Base-by-base conservation (phyloP, 2,329 filamentous ascomycete species). In the Ascochyta clinopodiicola region DNA sequence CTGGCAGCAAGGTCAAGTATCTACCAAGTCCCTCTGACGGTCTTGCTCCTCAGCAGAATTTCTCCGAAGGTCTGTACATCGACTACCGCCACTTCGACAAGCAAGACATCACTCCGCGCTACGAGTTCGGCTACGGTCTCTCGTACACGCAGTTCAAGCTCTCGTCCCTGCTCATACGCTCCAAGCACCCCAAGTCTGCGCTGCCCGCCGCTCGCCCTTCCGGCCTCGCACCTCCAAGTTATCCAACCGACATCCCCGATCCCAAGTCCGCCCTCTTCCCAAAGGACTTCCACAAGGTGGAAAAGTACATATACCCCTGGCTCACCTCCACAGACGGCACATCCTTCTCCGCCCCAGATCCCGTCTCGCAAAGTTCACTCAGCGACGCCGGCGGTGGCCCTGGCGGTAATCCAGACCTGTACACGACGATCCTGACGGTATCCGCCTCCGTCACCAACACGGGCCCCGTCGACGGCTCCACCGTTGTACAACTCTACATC, bases 31-130 rank as follows among this genome's bases (percentile, higher is more conserved):
- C 69, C 8, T 59, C 61, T 1, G 71, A 74, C 27, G 85, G 82
- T 15, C 78, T 90, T 3, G 80, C 88, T 1, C 91, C 92, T 0
- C 91, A 96, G 69, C 91, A 96, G 64, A 87, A 91, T 61, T 96
- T 95, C 71, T 83, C 82, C 1, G 91, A 96, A 70, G 91, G 91
- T 0, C 77, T 96, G 0, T 93, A 93, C 70, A 87, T 96, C 63
- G 94, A 97, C 78, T 96, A 97, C 77, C 88, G 92, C 12, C 85
- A 93, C 74, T 93, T 97, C 64, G 92, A 96, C 79, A 90, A 89
- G 70, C 76, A 88, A 50, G 80, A 82, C 52, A 88, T 95, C 56
- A 80, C 81, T 5, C 93, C 93, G 0, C 88, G 90, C 1, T 97
- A 88, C 70, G 89, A 91, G 42, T 97, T 97, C 66, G 93, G 94